A percentile compares a stretch with the other conserved stretches of the same genome.
Conservation (phyloP, 257 asterid species). For the Parsonsia alboflavescens region DNA sequence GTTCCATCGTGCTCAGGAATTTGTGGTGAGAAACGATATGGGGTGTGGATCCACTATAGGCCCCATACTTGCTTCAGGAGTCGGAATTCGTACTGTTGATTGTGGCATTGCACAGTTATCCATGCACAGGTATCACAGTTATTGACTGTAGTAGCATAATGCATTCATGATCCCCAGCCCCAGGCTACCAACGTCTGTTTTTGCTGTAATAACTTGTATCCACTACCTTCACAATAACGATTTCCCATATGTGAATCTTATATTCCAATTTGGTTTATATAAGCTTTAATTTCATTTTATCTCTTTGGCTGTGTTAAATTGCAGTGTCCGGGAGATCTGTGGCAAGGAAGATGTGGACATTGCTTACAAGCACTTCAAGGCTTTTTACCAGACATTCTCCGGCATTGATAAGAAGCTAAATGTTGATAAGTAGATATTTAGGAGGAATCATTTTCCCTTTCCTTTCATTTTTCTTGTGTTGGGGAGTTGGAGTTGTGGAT, state of each 20-base stretch:
- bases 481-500: background rate
- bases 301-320: conserved; percentile 9
- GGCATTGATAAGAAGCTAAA: conserved; percentile 68
- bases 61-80: conserved; percentile 94
- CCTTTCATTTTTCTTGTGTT: background rate
- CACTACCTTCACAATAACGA: background rate
- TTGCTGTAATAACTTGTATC: background rate
- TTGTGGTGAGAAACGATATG: conserved; percentile 93
- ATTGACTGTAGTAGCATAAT: background rate
- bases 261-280: background rate
- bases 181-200: background rate
- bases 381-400: conserved; percentile 72
- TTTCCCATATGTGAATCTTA: background rate
- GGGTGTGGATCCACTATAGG: conserved; percentile 99
- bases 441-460: background rate
- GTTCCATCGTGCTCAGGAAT: conserved; percentile 47
- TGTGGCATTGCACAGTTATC: conserved; percentile 98
- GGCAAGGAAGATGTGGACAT: conserved; percentile 85
- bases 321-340: conserved; percentile 92
- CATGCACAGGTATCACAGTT: conserved; percentile 73
- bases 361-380: conserved; percentile 94
- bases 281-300: background rate
- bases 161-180: background rate
- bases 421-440: conserved; percentile 35
- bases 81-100: conserved; percentile 96